A percentile compares a stretch with the other conserved stretches of the same genome.
These are phyloP conservation scores for Fraxinus latifolia DNA, from an alignment of 305 asterid genomes.

Conservation along the genomic window DNA sequence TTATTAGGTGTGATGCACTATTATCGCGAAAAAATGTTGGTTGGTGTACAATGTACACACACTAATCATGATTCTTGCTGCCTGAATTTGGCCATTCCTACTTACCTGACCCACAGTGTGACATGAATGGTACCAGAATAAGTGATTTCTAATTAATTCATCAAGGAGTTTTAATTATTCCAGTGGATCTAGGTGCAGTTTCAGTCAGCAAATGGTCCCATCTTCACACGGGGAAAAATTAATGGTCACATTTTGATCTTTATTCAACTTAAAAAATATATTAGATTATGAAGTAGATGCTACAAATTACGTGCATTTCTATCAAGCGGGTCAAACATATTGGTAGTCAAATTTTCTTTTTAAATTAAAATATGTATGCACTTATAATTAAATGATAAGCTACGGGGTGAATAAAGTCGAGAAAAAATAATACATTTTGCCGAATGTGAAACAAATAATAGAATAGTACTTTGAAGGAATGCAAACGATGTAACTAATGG, in stretches of 20 bases:
- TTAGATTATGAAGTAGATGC: not conserved
- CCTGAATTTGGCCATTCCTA: not conserved
- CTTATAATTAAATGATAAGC: not conserved
- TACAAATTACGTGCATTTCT: not conserved
- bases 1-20: not conserved
- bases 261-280: not conserved
- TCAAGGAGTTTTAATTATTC: not conserved
- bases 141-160: not conserved
- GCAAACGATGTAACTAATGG: not conserved
- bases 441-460: not conserved
- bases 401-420: not conserved
- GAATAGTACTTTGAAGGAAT: not conserved
- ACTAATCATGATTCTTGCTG: not conserved
- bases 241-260: not conserved
- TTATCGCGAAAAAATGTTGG: not conserved
- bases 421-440: not conserved
- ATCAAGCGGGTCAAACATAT: not conserved
- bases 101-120: not conserved
- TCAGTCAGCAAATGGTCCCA: not conserved
- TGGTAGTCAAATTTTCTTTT: not conserved
- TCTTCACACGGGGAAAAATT: not conserved
- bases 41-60: constrained; percentile 11
- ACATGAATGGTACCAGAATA: not conserved
- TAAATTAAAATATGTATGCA: not conserved
- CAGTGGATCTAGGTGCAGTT: not conserved